A percentile compares a stretch with the other conserved stretches of the same genome.
These are phyloP conservation scores for Dryas octopetala DNA, from an alignment of 306 rosid species.

Conservation along the genomic window DNA sequence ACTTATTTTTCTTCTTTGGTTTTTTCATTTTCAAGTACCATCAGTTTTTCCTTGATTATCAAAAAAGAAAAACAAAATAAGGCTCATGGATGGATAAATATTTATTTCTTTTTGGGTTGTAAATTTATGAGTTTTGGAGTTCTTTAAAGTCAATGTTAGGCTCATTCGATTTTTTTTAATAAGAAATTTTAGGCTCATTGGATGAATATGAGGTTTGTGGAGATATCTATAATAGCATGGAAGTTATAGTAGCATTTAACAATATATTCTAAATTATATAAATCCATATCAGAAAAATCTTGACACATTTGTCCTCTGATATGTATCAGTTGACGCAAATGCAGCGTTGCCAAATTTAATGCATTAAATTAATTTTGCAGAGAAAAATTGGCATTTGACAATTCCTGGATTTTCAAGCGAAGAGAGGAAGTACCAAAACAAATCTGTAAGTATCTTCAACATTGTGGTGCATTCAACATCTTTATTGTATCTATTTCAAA, in stretches of 20 bases:
- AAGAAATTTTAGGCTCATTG: background rate
- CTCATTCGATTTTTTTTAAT: background rate
- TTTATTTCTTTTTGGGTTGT: background rate
- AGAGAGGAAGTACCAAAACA: constrained; percentile 69
- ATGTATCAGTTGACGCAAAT: background rate
- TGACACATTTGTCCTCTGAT: background rate
- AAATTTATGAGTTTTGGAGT: background rate
- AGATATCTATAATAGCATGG: background rate
- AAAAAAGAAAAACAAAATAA: background rate
- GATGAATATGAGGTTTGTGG: background rate
- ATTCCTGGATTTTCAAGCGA: constrained; percentile 89
- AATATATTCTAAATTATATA: background rate
- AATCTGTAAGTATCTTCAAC: constrained; percentile 51
- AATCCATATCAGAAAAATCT: background rate
- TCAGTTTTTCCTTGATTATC: background rate
- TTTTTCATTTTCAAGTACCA: background rate
- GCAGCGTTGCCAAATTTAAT: constrained; percentile 9
- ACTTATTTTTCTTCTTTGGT: background rate
- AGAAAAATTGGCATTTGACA: constrained; percentile 80
- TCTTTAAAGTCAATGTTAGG: background rate
- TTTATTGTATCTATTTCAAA: background rate
- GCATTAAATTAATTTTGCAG: constrained; percentile 49
- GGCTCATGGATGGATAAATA: background rate
- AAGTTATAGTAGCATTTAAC: background rate
- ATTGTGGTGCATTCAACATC: background rate